Evolutionary conservation across 1,284 basidiomycete genomes (phyloP).

Genomic region (Bondarzewia mesenterica): DNA sequence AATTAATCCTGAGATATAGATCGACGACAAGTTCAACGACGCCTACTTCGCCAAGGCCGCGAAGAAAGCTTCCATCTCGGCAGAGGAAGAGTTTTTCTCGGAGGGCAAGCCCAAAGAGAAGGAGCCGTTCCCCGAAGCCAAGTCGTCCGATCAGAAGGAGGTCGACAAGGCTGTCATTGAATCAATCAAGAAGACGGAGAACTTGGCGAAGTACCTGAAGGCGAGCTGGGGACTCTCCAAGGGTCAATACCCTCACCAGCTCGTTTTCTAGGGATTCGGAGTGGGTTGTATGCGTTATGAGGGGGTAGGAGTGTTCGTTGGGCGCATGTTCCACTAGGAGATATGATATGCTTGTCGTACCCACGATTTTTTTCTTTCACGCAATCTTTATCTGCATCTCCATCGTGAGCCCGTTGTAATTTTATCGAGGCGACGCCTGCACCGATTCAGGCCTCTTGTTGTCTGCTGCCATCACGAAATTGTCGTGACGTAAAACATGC

Average conservation of each 20-base stretch:
- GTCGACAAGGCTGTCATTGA: conserved; percentile 83
- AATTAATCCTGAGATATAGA: conserved; percentile 27
- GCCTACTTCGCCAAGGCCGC: conserved; percentile 88
- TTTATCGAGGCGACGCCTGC: neutral
- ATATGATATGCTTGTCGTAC: conserved; percentile 16
- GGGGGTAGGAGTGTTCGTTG: conserved; percentile 6
- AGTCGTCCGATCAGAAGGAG: conserved; percentile 89
- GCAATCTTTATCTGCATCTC: conserved; percentile 9
- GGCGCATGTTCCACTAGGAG: conserved; percentile 12
- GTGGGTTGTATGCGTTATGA: conserved; percentile 9
- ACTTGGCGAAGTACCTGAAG: conserved; percentile 91
- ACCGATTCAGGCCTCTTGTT: neutral
- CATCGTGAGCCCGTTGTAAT: neutral
- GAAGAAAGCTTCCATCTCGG: conserved; percentile 62
- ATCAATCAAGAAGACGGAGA: conserved; percentile 89
- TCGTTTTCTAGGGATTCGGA: conserved; percentile 61
- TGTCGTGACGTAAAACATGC: neutral
- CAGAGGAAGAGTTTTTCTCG: conserved; percentile 95
- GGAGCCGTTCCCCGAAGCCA: conserved; percentile 84
- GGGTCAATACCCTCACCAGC: conserved; percentile 86
- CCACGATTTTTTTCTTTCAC: conserved; percentile 9
- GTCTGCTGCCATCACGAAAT: neutral
- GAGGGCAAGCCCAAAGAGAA: conserved; percentile 92
- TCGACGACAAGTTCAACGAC: conserved; percentile 90
- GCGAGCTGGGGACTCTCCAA: conserved; percentile 93